phyloP scores from a whole-genome alignment of 345 rosid species.

The Physaria fendleri region DNA sequence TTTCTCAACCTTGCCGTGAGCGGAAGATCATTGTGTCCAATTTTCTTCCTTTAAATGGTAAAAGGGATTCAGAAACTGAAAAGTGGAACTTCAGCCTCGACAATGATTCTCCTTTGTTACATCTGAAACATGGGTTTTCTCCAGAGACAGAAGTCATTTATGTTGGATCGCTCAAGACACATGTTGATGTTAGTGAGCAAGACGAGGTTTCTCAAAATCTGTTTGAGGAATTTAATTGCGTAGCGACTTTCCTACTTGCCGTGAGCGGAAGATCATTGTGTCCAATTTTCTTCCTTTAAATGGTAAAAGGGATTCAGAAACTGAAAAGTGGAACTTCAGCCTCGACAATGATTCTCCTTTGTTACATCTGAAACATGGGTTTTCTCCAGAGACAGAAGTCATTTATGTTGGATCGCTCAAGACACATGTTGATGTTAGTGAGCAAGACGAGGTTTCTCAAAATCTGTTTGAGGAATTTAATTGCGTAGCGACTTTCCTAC shows the following conservation, averaged over 20 bases:
- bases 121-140: constrained; percentile 40
- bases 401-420: constrained; percentile 42
- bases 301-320: constrained; percentile 31
- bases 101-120: constrained; percentile 36
- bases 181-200: constrained; percentile 37
- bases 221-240: constrained; percentile 38
- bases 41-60: constrained; percentile 39
- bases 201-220: constrained; percentile 39
- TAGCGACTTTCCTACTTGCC: constrained; percentile 36
- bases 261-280: constrained; percentile 31
- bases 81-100: constrained; percentile 34
- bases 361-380: constrained; percentile 41
- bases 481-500: constrained; percentile 43
- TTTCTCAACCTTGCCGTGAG: constrained; percentile 17
- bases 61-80: constrained; percentile 34
- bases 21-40: constrained; percentile 37
- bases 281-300: constrained; percentile 44
- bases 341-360: constrained; percentile 36
- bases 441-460: constrained; percentile 44
- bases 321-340: constrained; percentile 33
- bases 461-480: constrained; percentile 35
- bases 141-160: constrained; percentile 36
- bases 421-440: constrained; percentile 30
- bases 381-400: constrained; percentile 35
- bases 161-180: constrained; percentile 39